phyloP scores from a whole-genome alignment of 331 rosid species.

The Rhamnella rubrinervis region DNA sequence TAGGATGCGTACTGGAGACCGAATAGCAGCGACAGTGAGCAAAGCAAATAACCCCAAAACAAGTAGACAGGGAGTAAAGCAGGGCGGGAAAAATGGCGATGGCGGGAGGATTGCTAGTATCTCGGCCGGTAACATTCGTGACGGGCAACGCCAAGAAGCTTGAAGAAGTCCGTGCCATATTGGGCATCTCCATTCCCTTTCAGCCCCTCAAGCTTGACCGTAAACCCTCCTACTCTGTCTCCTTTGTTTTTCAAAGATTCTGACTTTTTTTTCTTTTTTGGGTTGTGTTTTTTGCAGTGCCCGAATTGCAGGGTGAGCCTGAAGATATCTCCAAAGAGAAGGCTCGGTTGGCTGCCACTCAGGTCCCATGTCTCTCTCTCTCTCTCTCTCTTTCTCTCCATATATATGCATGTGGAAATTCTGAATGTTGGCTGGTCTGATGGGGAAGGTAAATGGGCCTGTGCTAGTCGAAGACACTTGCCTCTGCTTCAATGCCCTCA shows the following conservation, averaged over 20 bases:
- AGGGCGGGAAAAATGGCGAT: slow-evolving; percentile 29
- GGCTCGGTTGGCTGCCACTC: slow-evolving; percentile 83
- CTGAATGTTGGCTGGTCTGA: neutral
- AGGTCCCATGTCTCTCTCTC: slow-evolving; percentile 45
- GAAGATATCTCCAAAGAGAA: slow-evolving; percentile 94
- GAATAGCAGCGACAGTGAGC: no score
- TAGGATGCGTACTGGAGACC: no score
- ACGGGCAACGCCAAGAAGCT: slow-evolving; percentile 98
- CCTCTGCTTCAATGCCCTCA: slow-evolving; percentile 94
- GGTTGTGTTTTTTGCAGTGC: slow-evolving; percentile 49
- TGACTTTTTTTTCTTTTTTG: neutral
- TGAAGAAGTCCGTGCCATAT: slow-evolving; percentile 93
- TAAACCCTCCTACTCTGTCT: slow-evolving; percentile 19
- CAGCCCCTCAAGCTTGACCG: slow-evolving; percentile 89
- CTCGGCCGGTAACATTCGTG: slow-evolving; percentile 92
- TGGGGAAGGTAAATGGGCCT: slow-evolving; percentile 80
- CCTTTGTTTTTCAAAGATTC: neutral
- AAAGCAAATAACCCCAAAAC: no score
- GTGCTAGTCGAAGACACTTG: slow-evolving; percentile 95
- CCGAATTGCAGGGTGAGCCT: slow-evolving; percentile 97
- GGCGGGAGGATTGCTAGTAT: slow-evolving; percentile 44
- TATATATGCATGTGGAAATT: neutral
- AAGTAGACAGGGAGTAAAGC: no score
- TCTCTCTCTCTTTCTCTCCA: no score
- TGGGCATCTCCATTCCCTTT: slow-evolving; percentile 83